Percentiles rank a stretch among this genome's conserved stretches.
Conservation (phyloP, 2,329 filamentous ascomycete species). For the Mariannaea sp. region DNA sequence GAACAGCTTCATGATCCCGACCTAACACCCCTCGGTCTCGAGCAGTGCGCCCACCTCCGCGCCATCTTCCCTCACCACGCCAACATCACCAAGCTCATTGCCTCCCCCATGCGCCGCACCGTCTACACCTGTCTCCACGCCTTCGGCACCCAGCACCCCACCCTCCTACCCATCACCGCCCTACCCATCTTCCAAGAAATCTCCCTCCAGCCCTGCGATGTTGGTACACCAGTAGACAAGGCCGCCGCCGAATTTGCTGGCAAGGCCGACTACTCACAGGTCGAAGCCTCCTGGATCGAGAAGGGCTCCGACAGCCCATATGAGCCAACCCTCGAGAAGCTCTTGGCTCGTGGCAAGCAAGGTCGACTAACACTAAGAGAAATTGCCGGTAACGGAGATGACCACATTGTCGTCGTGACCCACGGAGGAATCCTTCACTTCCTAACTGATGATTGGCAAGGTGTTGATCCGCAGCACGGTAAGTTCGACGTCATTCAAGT, state of each 20-base stretch:
- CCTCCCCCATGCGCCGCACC: constrained; percentile 81
- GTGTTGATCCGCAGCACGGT: constrained; percentile 52
- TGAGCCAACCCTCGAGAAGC: constrained; percentile 54
- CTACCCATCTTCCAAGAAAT: constrained; percentile 82
- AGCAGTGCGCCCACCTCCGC: constrained; percentile 72
- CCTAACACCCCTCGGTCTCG: constrained; percentile 74
- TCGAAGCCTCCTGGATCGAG: constrained; percentile 72
- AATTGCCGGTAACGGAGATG: constrained; percentile 54
- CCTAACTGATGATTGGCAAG: constrained; percentile 80
- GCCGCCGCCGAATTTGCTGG: constrained; percentile 66
- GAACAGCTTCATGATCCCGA: constrained; percentile 76
- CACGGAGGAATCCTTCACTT: constrained; percentile 87
- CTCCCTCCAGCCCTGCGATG: constrained; percentile 75
- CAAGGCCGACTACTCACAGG: constrained; percentile 65
- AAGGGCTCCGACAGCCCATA: constrained; percentile 58
- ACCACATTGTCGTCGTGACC: constrained; percentile 75
- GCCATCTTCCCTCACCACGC: constrained; percentile 67
- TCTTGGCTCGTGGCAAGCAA: constrained; percentile 64
- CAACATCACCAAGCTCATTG: constrained; percentile 70
- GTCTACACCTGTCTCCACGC: constrained; percentile 75
- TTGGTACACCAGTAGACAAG: constrained; percentile 62
- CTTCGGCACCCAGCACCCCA: constrained; percentile 58
- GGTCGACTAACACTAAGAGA: constrained; percentile 64
- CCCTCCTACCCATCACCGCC: constrained; percentile 59
- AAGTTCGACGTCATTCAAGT: constrained; percentile 29